phyloP scores from a whole-genome alignment of 257 asterid species.

The Penstemon eatonii region DNA sequence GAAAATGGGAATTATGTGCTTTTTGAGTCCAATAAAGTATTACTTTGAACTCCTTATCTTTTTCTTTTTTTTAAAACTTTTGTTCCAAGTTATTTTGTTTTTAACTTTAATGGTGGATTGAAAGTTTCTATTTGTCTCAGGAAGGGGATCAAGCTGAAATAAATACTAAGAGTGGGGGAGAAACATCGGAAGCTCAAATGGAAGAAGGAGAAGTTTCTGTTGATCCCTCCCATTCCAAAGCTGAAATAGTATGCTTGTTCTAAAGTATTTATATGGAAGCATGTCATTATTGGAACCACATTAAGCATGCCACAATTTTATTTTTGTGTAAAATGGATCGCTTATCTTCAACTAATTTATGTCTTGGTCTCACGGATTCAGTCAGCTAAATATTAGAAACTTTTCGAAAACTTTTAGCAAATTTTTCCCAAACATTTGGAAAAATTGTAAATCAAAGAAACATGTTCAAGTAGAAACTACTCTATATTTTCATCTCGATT shows the following conservation, averaged over 20 bases:
- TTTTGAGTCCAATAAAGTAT: conserved; percentile 55
- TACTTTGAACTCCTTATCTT: neutral
- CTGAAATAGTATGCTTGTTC: conserved; percentile 10
- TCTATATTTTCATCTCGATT: too few species aligned
- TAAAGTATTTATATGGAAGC: neutral
- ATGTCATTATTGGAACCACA: neutral
- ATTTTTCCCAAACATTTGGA: too few species aligned
- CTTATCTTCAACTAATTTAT: neutral
- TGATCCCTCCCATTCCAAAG: conserved; percentile 48
- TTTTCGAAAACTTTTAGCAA: too few species aligned
- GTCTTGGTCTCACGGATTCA: neutral
- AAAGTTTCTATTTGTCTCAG: conserved; percentile 33
- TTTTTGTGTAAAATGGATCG: neutral
- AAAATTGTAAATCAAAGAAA: too few species aligned
- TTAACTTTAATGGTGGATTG: neutral
- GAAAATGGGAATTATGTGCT: conserved; percentile 86
- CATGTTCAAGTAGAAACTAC: too few species aligned
- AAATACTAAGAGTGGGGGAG: conserved; percentile 26
- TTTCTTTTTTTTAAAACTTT: neutral
- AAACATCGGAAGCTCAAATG: conserved; percentile 35
- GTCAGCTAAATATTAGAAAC: too few species aligned
- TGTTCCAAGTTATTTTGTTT: neutral
- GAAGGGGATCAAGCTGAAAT: conserved; percentile 38
- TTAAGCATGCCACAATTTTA: neutral
- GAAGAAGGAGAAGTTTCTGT: conserved; percentile 34